Base-by-base conservation (phyloP, 192 early-diverging fungal species). In the Coemansia sp. region DNA sequence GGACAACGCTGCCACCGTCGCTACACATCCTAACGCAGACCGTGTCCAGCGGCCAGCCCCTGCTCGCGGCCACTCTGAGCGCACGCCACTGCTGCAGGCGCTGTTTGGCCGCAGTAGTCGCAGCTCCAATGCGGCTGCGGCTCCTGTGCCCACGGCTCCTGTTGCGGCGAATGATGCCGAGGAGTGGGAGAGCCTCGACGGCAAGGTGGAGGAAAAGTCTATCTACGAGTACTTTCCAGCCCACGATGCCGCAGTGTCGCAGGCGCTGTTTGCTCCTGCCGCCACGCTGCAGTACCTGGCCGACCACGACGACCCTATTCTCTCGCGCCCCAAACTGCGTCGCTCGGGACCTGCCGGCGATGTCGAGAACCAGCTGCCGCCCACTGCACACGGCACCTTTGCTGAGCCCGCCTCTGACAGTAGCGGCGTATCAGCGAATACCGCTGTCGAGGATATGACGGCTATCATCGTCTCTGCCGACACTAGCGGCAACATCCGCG, bases 391-490 rank as follows among this genome's bases (percentile, higher is more conserved):
- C 25, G 76, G 73, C 25, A 72, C 68, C 42, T 75, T 73, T 62
- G 32, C 57, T 45, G 63, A 69, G 53, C 39, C 62, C 36, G 70
- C 37, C 29, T 23, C 34, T 32, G 44, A 21, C 36, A 62, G 46
- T 10, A 17, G 14, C 27, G 61, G 59, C 17, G 23, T 11, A 19
- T 39, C 39, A 17, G 25, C 65, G 25, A 25, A 25, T 27, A 60
- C 59, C 51, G 37, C 46, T 25, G 73, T 79, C 60, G 69, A 86
- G 46, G 75, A 76, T 48, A 72, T 69, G 64, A 73, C 78, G 6
- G 72, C 78, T 12, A 90, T 92, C 7, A 90, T 92, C 39, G 79
- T 90, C 29, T 85, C 88, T 8, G 84, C 89, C 11, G 90, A 90
- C 64, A 81, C 84, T 14, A 69, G 74, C 55, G 90, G 89, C 38